These are phyloP conservation scores for Actinomucor elegans DNA, from an alignment of 371 early-diverging fungal species.

Conservation along the genomic window DNA sequence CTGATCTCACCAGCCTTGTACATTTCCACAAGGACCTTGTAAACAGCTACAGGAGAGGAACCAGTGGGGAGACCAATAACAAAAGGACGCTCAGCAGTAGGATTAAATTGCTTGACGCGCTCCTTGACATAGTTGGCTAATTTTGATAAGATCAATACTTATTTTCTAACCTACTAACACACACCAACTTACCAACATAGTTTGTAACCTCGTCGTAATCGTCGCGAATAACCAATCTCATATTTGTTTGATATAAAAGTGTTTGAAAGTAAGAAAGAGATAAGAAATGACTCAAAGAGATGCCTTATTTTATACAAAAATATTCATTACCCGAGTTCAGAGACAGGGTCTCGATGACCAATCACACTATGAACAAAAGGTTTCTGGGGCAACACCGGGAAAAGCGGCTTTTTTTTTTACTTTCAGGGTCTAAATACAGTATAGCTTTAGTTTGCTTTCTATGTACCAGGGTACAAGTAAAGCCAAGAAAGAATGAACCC, in stretches of 20 bases:
- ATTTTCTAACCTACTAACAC: neutral
- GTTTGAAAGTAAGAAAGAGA: conserved; percentile 5
- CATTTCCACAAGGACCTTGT: conserved; percentile 55
- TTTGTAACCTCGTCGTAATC: conserved; percentile 62
- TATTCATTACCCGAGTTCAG: conserved; percentile 11
- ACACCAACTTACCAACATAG: conserved; percentile 38
- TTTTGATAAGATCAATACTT: neutral
- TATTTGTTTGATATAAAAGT: conserved; percentile 17
- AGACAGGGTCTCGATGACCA: conserved; percentile 16
- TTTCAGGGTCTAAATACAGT: conserved; percentile 12
- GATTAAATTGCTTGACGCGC: conserved; percentile 75
- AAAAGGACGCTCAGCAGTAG: conserved; percentile 75
- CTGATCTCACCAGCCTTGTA: conserved; percentile 56
- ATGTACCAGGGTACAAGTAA: neutral
- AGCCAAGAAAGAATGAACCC: neutral
- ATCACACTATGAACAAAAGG: conserved; percentile 5
- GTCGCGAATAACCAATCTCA: conserved; percentile 75
- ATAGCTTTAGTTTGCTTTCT: neutral
- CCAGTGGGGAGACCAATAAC: conserved; percentile 86
- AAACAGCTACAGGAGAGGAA: conserved; percentile 74
- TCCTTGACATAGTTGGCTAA: conserved; percentile 27
- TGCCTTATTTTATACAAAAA: neutral
- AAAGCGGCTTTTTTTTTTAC: conserved; percentile 13
- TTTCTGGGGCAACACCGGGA: conserved; percentile 21
- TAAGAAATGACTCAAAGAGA: neutral